Percentiles rank a stretch among this genome's conserved stretches.
phyloP scores from a whole-genome alignment of 2,329 filamentous ascomycete genomes.

The Phaeosphaeria sp. region DNA sequence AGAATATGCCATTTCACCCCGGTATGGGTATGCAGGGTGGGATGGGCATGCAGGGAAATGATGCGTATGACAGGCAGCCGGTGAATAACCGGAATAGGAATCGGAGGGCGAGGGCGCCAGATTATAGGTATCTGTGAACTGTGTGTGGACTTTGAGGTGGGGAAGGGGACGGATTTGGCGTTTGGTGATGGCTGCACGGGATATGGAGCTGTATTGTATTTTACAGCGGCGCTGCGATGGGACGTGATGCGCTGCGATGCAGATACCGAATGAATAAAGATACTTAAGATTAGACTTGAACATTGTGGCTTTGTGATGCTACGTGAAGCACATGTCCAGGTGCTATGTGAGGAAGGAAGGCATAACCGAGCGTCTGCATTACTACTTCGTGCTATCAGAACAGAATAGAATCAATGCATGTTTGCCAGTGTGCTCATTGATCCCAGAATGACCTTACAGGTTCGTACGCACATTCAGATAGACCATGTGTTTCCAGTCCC shows the following conservation, averaged over 20 bases:
- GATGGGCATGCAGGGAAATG: slow-evolving; percentile 44
- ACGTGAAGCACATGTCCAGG: neutral
- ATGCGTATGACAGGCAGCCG: slow-evolving; percentile 94
- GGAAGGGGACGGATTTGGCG: neutral
- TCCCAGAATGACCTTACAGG: neutral
- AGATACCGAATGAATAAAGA: neutral
- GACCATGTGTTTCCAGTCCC: neutral
- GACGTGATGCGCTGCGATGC: neutral
- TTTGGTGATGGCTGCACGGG: neutral
- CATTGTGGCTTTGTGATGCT: neutral
- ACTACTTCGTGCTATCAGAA: neutral
- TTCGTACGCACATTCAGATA: neutral
- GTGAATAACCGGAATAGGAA: slow-evolving; percentile 90
- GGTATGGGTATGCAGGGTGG: slow-evolving; percentile 10
- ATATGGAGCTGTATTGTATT: neutral
- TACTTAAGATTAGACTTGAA: neutral
- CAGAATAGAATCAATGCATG: neutral
- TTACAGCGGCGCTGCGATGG: neutral
- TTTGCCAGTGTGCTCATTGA: neutral
- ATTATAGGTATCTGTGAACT: slow-evolving; percentile 58
- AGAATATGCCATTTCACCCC: slow-evolving; percentile 3
- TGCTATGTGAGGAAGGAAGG: too few species aligned
- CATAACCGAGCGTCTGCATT: neutral
- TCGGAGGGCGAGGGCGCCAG: slow-evolving; percentile 80
- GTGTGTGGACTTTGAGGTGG: neutral